Base-by-base conservation (phyloP, 768 basidiomycete species). In the Leucocoprinus birnbaumii region DNA sequence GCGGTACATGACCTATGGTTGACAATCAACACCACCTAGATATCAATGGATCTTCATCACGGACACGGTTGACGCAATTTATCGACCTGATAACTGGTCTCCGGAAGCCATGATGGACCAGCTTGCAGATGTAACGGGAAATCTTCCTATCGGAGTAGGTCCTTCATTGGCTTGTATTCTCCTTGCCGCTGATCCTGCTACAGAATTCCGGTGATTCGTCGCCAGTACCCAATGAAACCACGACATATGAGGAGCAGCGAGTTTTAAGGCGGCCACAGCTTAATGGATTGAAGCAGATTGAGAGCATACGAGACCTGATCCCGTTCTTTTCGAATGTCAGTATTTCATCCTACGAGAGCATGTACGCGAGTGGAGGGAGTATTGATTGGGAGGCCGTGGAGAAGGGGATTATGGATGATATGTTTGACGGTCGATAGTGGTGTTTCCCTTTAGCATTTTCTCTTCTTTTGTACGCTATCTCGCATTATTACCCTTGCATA, bases 21-120 rank as follows among this genome's bases (percentile, higher is more conserved):
- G 64, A 46, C 13, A 19, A 40, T 24, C 31, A 3, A 41, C 25
- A 18, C 41, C 13, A 13, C n/a, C 18, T 60, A 91, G 89, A 66
- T 91, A 98, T 68, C 94, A 99, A 74, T 99, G 97, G 96, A 91
- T 97, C 63, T 99, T 98, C 68, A 85, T 98, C 41, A 97, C 94
- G 2, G 96, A 99, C 68, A 98, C 96, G 0, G 91, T 95, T 5
- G 97, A 98, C 63, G 94, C 96, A 0, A 81, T 94, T 31, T 94
- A 93, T 70, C 87, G 85, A 16, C 90, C 94, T 0, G 87, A 94
- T 55, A 76, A 85, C 43, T 93, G 88, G 82, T 75, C 76, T 55
- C 91, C 95, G 0, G 88, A 89, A 60, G 89, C 94, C 2, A 85
- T 97, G 76, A 81, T 98, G 70, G 97, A 99, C 65, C 88, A 88